Percentiles rank a stretch among this genome's conserved stretches.
phyloP scores from a whole-genome alignment of 2,329 filamentous ascomycete species.

The Cladosporium sp. region DNA sequence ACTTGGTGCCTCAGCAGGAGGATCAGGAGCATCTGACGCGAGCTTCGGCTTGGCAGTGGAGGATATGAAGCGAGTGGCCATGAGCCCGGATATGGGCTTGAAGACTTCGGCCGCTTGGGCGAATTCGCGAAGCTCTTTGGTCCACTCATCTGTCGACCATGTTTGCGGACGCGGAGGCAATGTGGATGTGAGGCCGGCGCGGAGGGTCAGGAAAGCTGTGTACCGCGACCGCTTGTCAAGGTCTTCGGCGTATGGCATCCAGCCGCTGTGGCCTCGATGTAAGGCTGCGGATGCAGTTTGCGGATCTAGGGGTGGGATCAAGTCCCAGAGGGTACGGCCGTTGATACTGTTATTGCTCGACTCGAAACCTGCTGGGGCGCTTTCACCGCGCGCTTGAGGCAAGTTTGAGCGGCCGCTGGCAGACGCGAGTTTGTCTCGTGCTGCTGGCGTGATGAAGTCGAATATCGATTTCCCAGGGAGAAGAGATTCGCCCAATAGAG shows the following conservation, averaged over 20 bases:
- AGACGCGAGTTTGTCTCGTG: constrained; percentile 70
- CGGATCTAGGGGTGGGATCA: constrained; percentile 43
- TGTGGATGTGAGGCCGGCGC: constrained; percentile 58
- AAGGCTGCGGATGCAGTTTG: constrained; percentile 43
- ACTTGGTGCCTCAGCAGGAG: constrained; percentile 28
- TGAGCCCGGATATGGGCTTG: constrained; percentile 83
- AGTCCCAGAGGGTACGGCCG: constrained; percentile 50
- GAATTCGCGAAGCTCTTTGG: constrained; percentile 76
- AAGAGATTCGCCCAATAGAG: constrained; percentile 72
- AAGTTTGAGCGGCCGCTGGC: constrained; percentile 73
- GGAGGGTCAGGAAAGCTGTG: constrained; percentile 71
- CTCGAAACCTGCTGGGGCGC: constrained; percentile 60
- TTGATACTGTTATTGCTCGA: constrained; percentile 55
- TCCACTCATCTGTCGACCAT: constrained; percentile 66
- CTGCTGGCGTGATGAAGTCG: constrained; percentile 77
- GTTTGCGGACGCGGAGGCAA: constrained; percentile 54
- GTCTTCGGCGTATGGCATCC: constrained; percentile 82
- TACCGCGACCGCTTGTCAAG: constrained; percentile 77
- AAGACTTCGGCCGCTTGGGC: constrained; percentile 72
- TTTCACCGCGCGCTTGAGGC: constrained; percentile 71
- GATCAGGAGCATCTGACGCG: constrained; percentile 29
- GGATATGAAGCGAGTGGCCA: constrained; percentile 88
- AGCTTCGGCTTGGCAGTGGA: constrained; percentile 39
- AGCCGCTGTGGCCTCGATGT: constrained; percentile 53
- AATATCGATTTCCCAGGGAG: constrained; percentile 93